Conservation (phyloP, 768 basidiomycete species). For the Podaxis sp. region DNA sequence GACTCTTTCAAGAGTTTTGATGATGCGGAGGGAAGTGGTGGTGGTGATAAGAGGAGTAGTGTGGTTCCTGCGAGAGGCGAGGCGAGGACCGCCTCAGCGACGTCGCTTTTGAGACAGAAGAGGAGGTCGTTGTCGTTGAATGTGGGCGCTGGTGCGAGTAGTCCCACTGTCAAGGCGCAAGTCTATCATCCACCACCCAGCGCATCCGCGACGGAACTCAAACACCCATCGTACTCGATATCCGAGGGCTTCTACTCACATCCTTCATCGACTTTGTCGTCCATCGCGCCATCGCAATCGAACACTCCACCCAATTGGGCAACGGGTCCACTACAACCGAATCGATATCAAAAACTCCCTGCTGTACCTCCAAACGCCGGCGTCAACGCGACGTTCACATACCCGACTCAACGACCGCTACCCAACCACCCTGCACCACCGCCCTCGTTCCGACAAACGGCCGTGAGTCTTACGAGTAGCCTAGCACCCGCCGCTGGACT, state of each 20-base stretch:
- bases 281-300: slow-evolving; percentile 8
- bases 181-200: slow-evolving; percentile 27
- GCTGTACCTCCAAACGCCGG: slow-evolving; percentile 8
- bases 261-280: slow-evolving; percentile 23
- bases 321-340: slow-evolving; percentile 29
- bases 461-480: slow-evolving; percentile 69
- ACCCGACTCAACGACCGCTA: slow-evolving; percentile 12
- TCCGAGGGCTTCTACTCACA: slow-evolving; percentile 32
- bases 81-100: slow-evolving; percentile 35
- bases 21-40: background rate
- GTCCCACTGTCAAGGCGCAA: slow-evolving; percentile 21
- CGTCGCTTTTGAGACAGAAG: slow-evolving; percentile 48
- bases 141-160: slow-evolving; percentile 32
- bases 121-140: slow-evolving; percentile 69
- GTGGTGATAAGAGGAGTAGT: background rate
- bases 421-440: slow-evolving; percentile 21
- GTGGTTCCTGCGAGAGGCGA: slow-evolving; percentile 2
- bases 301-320: slow-evolving; percentile 9
- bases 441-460: slow-evolving; percentile 40
- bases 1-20: slow-evolving; percentile 18
- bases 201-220: slow-evolving; percentile 31
- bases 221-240: slow-evolving; percentile 32
- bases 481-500: slow-evolving; percentile 73
- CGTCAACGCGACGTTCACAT: slow-evolving; percentile 21
- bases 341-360: slow-evolving; percentile 22